Base-by-base conservation (phyloP, 495 filamentous ascomycete genomes). In the Pseudotulostoma volvatum region DNA sequence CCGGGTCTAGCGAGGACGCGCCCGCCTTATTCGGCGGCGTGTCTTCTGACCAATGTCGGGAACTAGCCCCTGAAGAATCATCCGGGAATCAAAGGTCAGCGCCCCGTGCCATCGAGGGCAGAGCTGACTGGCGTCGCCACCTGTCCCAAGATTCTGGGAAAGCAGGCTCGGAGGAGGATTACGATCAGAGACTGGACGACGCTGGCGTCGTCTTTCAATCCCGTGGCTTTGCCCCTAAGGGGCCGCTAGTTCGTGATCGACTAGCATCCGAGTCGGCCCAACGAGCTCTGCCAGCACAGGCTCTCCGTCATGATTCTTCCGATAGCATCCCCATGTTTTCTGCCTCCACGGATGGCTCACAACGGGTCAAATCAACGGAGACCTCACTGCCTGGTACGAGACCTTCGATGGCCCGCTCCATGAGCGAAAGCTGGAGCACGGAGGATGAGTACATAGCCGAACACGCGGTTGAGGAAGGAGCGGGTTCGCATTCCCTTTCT, bases 261-360 rank as follows among this genome's bases (percentile, higher is more conserved):
- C 47, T 52, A 9, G 46, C 56, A 18, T 43, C 55, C 18, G 46
- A 57, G 15, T 36, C 56, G 4, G 51, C 45, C 13, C 52, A 61
- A 30, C 55, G 59, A 25, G 46, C 61, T 15, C 50, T 46, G 8
- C 48, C 55, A 3, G 52, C 64, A 15, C 55, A 59, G 0, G 67
- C 75, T 14, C 49, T 67, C 16, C 68, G 79, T 15, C 77, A 79
- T 34, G 76, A 85, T 44, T 92, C 84, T 1, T 71, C 76, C 16
- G 84, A 88, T 43, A 86, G 81, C 46, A 84, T 84, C 45, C 73
- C 79, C 21, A 74, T 90, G 63, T 84, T 92, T 52, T 85, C 78
- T n/a, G 70, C 77, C 5, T 86, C 82, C 1, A 74, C 75, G 9
- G 71, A 76, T 13, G 76, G 73, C 34, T 71, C 66, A 3, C 55